These are phyloP conservation scores for Omphalotus guepiniiformis DNA, from an alignment of 768 basidiomycete genomes.

Conservation along the genomic window DNA sequence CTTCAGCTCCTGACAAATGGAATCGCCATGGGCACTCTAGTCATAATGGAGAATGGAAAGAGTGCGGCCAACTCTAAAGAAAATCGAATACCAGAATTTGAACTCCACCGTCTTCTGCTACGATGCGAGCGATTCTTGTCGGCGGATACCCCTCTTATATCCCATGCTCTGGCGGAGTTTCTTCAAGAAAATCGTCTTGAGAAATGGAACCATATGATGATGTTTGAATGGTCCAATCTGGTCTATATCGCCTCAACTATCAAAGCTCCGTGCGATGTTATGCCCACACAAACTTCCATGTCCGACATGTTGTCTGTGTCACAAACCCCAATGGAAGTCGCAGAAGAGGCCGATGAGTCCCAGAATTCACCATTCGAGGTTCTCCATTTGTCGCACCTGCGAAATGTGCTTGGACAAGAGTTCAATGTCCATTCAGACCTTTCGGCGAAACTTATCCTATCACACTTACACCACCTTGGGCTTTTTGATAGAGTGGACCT, in stretches of 20 bases:
- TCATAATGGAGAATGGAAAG: slow-evolving; percentile 37
- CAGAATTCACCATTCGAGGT: slow-evolving; percentile 47
- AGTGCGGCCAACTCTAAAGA: slow-evolving; percentile 25
- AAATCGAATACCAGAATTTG: slow-evolving; percentile 45
- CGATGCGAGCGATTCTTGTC: slow-evolving; percentile 49
- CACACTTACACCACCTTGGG: slow-evolving; percentile 58
- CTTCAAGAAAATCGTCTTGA: slow-evolving; percentile 42
- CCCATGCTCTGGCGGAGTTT: slow-evolving; percentile 48
- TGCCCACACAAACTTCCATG: slow-evolving; percentile 21
- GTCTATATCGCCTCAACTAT: slow-evolving; percentile 57
- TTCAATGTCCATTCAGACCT: slow-evolving; percentile 53
- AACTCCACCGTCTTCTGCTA: slow-evolving; percentile 50
- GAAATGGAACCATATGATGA: slow-evolving; percentile 40
- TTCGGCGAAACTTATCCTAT: slow-evolving; percentile 48
- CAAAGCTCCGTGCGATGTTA: slow-evolving; percentile 38
- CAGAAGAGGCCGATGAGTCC: slow-evolving; percentile 18
- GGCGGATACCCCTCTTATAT: slow-evolving; percentile 37
- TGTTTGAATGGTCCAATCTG: slow-evolving; percentile 68
- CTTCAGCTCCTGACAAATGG: slow-evolving; percentile 65
- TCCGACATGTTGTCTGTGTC: slow-evolving; percentile 45
- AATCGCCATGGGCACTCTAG: slow-evolving; percentile 58
- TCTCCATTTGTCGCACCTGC: slow-evolving; percentile 54
- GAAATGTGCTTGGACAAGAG: slow-evolving; percentile 53
- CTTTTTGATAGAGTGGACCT: slow-evolving; percentile 50
- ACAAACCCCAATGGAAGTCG: slow-evolving; percentile 20